A percentile compares a stretch with the other conserved stretches of the same genome.
These are phyloP conservation scores for Aspergillus clavatus DNA, from an alignment of 2,329 filamentous ascomycete species.

Conservation along the genomic window DNA sequence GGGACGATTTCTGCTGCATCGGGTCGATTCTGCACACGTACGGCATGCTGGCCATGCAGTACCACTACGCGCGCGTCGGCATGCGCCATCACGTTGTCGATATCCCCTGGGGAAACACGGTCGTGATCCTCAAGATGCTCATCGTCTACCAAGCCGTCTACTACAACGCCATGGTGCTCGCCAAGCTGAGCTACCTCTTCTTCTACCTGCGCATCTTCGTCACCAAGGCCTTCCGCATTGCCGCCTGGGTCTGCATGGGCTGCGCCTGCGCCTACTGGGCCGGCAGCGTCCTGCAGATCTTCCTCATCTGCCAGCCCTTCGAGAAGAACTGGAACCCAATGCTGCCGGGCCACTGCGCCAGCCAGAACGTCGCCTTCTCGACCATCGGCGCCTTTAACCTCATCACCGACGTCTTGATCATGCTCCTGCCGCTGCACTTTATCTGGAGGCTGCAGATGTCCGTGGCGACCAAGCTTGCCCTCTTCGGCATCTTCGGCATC, in stretches of 20 bases:
- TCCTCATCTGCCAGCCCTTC: conserved; percentile 20
- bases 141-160: conserved; percentile 24
- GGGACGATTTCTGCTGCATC: conserved; percentile 28
- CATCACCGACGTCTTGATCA: conserved; percentile 21
- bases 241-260: conserved; percentile 22
- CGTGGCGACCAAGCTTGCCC: conserved; percentile 16
- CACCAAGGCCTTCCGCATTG: conserved; percentile 27
- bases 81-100: conserved; percentile 11
- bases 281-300: conserved; percentile 26
- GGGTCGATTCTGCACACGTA: conserved; percentile 15
- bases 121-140: conserved; percentile 11
- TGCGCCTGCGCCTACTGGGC: conserved; percentile 24
- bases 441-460: conserved; percentile 25
- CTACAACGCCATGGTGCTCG: conserved; percentile 25
- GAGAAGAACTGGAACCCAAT: conserved; percentile 16
- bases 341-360: conserved; percentile 18
- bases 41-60: conserved; percentile 19
- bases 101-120: conserved; percentile 7
- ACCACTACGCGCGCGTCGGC: conserved; percentile 14
- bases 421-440: conserved; percentile 20
- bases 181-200: conserved; percentile 28
- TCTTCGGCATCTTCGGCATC: conserved; percentile 21
- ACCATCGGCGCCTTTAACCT: conserved; percentile 23
- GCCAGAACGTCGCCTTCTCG: conserved; percentile 19
- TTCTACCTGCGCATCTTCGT: conserved; percentile 30